Evolutionary conservation across 192 early-diverging fungal species (phyloP).

Genomic region (Backusella sp.): DNA sequence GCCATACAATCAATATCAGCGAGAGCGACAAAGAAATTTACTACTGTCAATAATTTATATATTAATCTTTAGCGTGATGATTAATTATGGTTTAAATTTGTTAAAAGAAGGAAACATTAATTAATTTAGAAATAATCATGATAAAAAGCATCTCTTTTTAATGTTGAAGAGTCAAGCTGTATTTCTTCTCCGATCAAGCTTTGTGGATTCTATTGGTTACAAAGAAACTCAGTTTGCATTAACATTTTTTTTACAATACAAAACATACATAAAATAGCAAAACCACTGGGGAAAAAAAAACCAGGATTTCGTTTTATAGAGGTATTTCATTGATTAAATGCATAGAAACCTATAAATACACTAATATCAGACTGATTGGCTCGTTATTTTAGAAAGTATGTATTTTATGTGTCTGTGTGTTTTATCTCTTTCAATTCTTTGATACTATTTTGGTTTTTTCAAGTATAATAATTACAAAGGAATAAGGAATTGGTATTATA

Average conservation of each 20-base stretch:
- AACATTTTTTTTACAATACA: neutral
- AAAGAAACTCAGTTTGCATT: neutral
- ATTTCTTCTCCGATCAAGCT: neutral
- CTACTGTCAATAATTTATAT: neutral
- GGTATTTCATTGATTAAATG: neutral
- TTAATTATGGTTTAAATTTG: neutral
- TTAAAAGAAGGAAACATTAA: neutral
- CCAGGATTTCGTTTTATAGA: neutral
- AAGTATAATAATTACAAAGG: neutral
- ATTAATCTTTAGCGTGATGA: neutral
- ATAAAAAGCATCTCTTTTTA: neutral
- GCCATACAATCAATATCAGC: neutral
- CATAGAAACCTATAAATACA: neutral
- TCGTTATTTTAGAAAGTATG: neutral
- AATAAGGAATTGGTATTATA: neutral
- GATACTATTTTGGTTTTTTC: neutral
- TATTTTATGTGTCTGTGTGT: neutral
- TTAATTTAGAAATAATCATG: neutral
- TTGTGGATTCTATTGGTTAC: neutral
- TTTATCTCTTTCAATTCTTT: neutral
- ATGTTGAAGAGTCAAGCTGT: neutral
- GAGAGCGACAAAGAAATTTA: neutral
- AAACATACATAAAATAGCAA: too few species aligned
- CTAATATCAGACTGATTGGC: neutral
- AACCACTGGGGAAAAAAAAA: too few species aligned